Evolutionary conservation across 2,329 filamentous ascomycete genomes (phyloP), one percentile per base, ranked within the genome.

Genomic region (Biscogniauxia mediterranea): DNA sequence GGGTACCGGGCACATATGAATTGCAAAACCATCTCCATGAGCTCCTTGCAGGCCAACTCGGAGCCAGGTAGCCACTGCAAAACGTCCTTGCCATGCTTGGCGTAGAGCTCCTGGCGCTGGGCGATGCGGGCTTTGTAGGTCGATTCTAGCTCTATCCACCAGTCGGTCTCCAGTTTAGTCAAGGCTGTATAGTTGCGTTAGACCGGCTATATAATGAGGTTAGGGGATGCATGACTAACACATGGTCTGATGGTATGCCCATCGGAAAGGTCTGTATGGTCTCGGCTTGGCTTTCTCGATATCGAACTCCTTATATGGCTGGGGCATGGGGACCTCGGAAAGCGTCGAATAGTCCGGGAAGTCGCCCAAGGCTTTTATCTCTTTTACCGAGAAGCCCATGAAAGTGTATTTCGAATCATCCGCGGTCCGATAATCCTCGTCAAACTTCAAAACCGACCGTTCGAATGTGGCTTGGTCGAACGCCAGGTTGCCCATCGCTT

Each of bases 181-280:
- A 94, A 79, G 1, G 91, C 91, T 95, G 62, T 2, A 25, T 32
- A 58, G 21, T 38, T 50, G 9, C n/a, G 25, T 21, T 21, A 57
- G 59, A 4, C 60, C 54, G 58, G 26, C n/a, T 55, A 20, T 52
- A 19, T 28, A 50, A 32, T 23, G 25, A 19, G 5, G 25, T 13
- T 13, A 28, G 46, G 52, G 20, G 3, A n/a, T 3, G 23, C 3
- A 19, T 38, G 11, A 81, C 88, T 68, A 83, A 94, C 91, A 91
- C 92, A 96, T 96, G 0, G 92, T 96, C 72, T 96, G 92, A 71
- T 95, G 91, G 71, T 96, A 96, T 0, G 83, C 79, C 92, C 92
- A 96, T 69, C 92, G 77, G 52, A 96, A 90, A 0, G 92, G 92
- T 50, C 92, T 82, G 72, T 93, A 96, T 0, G 92, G 92, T 60